Conservation (phyloP, 208 protist species). For the Crithidia brevicula region DNA sequence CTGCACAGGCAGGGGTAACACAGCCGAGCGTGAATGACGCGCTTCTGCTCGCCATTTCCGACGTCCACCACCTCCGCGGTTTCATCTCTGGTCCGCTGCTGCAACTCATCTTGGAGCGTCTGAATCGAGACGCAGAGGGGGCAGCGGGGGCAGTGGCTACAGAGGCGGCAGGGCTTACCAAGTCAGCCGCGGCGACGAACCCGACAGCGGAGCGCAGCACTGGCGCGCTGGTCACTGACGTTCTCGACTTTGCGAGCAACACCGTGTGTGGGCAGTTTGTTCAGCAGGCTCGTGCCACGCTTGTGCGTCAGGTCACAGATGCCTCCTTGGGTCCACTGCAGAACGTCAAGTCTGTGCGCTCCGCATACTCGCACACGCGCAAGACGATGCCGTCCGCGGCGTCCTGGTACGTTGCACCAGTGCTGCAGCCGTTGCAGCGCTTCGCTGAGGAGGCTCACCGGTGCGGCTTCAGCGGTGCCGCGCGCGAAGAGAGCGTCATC, state of each 20-base stretch:
- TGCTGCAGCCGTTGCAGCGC: constrained; percentile 58
- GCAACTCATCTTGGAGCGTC: constrained; percentile 12
- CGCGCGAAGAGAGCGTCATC: constrained; percentile 20
- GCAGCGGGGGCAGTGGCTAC: no score
- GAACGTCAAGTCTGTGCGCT: constrained; percentile 76
- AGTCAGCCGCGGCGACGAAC: no score
- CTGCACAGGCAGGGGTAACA: background rate
- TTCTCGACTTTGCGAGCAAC: constrained; percentile 22
- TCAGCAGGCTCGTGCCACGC: constrained; percentile 16
- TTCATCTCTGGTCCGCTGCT: constrained; percentile 23
- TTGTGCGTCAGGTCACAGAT: constrained; percentile 47
- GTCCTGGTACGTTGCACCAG: constrained; percentile 75
- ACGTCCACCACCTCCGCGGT: constrained; percentile 19
- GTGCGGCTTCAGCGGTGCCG: constrained; percentile 22
- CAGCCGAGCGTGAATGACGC: background rate
- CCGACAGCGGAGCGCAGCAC: constrained; percentile 28
- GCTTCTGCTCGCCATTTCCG: constrained; percentile 27
- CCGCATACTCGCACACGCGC: constrained; percentile 71
- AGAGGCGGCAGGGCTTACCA: no score
- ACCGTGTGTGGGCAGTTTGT: constrained; percentile 36
- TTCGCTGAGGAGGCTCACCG: constrained; percentile 34
- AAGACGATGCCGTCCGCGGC: constrained; percentile 64
- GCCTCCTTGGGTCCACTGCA: constrained; percentile 54
- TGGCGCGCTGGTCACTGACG: constrained; percentile 16
- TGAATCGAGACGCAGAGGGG: background rate